Conservation (phyloP, 2,329 filamentous ascomycete genomes). For the Hypoxylon sp. region DNA sequence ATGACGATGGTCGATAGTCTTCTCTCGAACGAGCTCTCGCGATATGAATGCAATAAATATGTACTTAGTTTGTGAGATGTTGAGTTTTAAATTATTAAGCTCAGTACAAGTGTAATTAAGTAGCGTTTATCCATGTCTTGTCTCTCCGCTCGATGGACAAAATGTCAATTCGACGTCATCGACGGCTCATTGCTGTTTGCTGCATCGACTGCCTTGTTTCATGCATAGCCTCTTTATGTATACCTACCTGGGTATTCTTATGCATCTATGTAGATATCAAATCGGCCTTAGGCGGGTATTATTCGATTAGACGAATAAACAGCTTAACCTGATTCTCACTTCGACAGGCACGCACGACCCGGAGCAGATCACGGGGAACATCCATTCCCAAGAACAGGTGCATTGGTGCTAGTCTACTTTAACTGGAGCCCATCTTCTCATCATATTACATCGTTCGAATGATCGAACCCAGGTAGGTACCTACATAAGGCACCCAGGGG, state of each 20-base stretch:
- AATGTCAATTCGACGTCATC: slow-evolving; percentile 27
- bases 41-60: too few species aligned
- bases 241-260: too few species aligned
- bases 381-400: slow-evolving; percentile 55
- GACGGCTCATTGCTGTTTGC: background rate
- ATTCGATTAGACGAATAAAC: background rate
- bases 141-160: background rate
- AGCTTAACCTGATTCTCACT: slow-evolving; percentile 59
- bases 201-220: background rate
- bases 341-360: slow-evolving; percentile 63
- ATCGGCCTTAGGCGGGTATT: background rate
- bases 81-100: too few species aligned
- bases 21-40: too few species aligned
- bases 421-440: too few species aligned
- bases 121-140: background rate
- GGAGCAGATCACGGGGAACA: slow-evolving; percentile 53
- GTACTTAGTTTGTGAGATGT: too few species aligned
- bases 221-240: too few species aligned
- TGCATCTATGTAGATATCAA: background rate
- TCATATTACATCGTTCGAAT: too few species aligned
- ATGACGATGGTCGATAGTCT: slow-evolving; percentile 17
- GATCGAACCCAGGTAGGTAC: too few species aligned
- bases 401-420: too few species aligned
- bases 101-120: too few species aligned
- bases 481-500: too few species aligned